Conservation (phyloP, 2,329 filamentous ascomycete species). For the Bipolaris cookei region DNA sequence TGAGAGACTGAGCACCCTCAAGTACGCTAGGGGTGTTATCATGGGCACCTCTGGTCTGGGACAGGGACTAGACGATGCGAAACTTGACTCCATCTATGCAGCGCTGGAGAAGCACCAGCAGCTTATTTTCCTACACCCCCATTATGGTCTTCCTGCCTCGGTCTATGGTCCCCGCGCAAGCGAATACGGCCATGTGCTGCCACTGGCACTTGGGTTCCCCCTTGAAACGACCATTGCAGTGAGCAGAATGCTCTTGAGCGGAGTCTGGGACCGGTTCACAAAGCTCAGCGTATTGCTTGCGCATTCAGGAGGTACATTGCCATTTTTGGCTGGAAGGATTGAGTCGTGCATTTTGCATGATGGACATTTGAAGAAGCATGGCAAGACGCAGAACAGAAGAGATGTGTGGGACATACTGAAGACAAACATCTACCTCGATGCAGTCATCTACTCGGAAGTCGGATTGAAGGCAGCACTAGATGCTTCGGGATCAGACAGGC, state of each 20-base stretch:
- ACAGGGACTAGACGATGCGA: constrained; percentile 77
- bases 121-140: constrained; percentile 84
- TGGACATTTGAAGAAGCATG: constrained; percentile 71
- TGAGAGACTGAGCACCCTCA: constrained; percentile 64
- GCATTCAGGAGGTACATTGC: constrained; percentile 86
- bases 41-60: constrained; percentile 85
- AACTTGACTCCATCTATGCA: constrained; percentile 73
- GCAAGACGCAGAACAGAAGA: constrained; percentile 63
- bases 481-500: constrained; percentile 69
- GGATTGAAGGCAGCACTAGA: constrained; percentile 74
- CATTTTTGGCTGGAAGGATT: constrained; percentile 85
- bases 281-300: constrained; percentile 77
- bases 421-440: constrained; percentile 85
- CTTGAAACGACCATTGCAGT: constrained; percentile 93
- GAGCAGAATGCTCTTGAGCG: constrained; percentile 82
- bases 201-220: constrained; percentile 84
- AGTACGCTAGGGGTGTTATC: constrained; percentile 81
- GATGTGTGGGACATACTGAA: constrained; percentile 69
- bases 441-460: constrained; percentile 80
- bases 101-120: constrained; percentile 69
- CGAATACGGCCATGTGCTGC: constrained; percentile 84
- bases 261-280: constrained; percentile 79
- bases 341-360: constrained; percentile 89
- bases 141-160: constrained; percentile 82
- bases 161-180: constrained; percentile 79